Evolutionary conservation across 1,139 yeast genomes (phyloP), one percentile per base, ranked within the genome.

Genomic region (Geotrichum candidum): DNA sequence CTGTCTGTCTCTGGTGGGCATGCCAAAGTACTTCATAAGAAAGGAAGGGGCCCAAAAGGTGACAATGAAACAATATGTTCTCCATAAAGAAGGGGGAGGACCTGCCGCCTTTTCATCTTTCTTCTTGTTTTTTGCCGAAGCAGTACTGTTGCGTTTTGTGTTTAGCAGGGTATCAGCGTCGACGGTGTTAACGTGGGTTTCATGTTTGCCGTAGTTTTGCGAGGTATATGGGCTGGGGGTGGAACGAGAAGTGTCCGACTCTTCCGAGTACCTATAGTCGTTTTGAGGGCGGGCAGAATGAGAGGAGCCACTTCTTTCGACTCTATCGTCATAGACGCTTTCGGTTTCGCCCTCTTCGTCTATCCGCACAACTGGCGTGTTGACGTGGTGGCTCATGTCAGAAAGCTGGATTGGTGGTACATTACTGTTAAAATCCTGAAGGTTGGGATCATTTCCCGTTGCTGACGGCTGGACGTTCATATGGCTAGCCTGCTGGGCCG

Each of bases 11-110:
- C 84, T 84, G 35, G 89, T 86, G 52, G 82, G 82, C 81, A 92
- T 82, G 3, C 98, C 98, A 74, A 84, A 88, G 60, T 88, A 74
- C 58, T 79, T 78, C 70, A 94, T 77, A 45, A 92, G 66, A 0
- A 92, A 87, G 2, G 87, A 82, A 0, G 97, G 96, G 2, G 96
- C 96, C 95, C 97, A 92, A 73, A 90, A 90, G 0, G 98, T 92
- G 51, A 94, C 76, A 11, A 82, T 68, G 69, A 84, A 84, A 73
- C 97, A 91, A 75, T 90, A 94, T 1, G 85, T 78, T 68, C 85
- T 83, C 99, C 98, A 94, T 61, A 84, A 77, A 53, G 90, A 84
- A 55, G 84, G 75, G 64, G 71, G 66, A 11, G 65, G 63, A 11
- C 63, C 65, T 18, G 18, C 18, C 1, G 25, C 38, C 15, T 56